Base-by-base conservation (phyloP, 768 basidiomycete genomes). In the Coprinopsis sp. region DNA sequence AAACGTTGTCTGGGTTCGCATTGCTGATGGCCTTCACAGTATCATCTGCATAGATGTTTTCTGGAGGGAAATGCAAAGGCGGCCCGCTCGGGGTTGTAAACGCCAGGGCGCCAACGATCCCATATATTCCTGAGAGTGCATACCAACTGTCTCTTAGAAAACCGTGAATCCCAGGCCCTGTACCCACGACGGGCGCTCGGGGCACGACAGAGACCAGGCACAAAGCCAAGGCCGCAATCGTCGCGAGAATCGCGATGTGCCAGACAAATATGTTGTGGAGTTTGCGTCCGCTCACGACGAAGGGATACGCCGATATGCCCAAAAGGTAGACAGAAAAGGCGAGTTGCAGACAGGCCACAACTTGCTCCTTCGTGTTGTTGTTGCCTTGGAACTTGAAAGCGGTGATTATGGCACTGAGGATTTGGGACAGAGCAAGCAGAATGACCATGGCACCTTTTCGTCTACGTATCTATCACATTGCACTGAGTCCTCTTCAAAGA, bases 31-130 rank as follows among this genome's bases (percentile, higher is more conserved):
- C 60, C 46, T 72, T 68, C 27, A 87, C 68, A 0, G 72, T 78
- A 64, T 89, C 89, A 39, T 82, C 74, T 0, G 85, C 79, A 59
- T 92, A 93, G 28, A 94, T 82, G 11, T 66, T 65, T 46, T 82
- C 76, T n/a, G 81, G 69, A 1, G 87, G 85, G 57, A 79, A 89
- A 58, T 90, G 78, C 4, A 94, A 67, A 7, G 72, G 66, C 0
- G 93, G 93, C 0, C 91, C 91, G 29, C 75, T 70, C 2, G 85
- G 86, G 1, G 82, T 84, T 14, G 83, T 70, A 31, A 70, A 64
- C 6, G 64, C 62, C 7, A 67, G 38, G 29, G 67, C 47, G 46
- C 67, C 67, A 2, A 73, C 65, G n/a, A 77, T 29, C 21, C 64
- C 58, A 53, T 83, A 85, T 16, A 84, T 58, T 4, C 55, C 68